Evolutionary conservation across 2,329 filamentous ascomycete genomes (phyloP).

Genomic region (Fusarium liriodendri): DNA sequence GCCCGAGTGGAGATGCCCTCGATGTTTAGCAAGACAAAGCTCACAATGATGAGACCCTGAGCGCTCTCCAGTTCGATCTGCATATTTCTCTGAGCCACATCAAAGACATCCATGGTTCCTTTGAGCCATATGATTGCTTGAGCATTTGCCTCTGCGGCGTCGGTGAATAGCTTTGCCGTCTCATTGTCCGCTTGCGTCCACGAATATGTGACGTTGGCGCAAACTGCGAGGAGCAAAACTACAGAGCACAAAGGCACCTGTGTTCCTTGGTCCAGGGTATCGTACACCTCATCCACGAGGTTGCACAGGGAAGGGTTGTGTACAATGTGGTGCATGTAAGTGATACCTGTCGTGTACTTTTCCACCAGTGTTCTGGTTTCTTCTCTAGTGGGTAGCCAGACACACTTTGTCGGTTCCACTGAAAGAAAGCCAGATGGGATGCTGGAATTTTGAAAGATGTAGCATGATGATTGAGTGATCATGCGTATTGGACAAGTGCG

Average conservation of each 20-base stretch:
- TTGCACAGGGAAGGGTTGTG: constrained; percentile 44
- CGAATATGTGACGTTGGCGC: constrained; percentile 46
- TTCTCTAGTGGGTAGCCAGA: constrained; percentile 49
- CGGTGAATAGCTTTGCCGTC: constrained; percentile 40
- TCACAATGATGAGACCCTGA: constrained; percentile 52
- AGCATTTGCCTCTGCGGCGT: constrained; percentile 41
- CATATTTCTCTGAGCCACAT: constrained; percentile 46
- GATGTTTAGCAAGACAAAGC: constrained; percentile 52
- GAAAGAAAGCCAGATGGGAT: constrained; percentile 35
- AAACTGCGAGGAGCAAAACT: constrained; percentile 46
- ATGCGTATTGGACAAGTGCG: constrained; percentile 48
- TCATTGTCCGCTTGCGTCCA: constrained; percentile 47
- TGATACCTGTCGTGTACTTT: constrained; percentile 46
- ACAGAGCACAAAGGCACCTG: constrained; percentile 40
- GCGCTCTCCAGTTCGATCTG: constrained; percentile 49
- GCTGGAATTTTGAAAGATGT: constrained; percentile 45
- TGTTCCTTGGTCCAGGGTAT: constrained; percentile 40
- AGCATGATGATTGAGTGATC: constrained; percentile 47
- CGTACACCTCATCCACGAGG: constrained; percentile 47
- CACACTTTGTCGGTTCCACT: constrained; percentile 46
- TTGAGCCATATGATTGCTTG: constrained; percentile 49
- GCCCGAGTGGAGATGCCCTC: constrained; percentile 40
- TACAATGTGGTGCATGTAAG: constrained; percentile 48
- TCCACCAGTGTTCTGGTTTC: constrained; percentile 46
- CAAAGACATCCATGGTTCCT: constrained; percentile 50